Conservation (phyloP, 768 basidiomycete species). For the Coprinopsis sp. region DNA sequence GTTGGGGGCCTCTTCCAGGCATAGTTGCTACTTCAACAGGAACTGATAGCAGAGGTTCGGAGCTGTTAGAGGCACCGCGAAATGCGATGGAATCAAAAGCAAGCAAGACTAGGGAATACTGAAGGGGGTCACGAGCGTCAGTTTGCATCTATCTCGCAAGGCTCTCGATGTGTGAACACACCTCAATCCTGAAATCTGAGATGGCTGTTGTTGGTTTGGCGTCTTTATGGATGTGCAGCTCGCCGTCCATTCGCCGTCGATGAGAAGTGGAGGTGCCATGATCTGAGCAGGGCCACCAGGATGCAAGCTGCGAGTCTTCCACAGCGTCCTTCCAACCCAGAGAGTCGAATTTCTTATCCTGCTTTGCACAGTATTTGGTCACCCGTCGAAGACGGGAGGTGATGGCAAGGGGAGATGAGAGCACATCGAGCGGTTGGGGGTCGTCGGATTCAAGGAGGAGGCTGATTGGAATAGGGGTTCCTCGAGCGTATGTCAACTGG, state of each 20-base stretch:
- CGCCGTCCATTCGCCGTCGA: constrained; percentile 27
- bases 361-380: constrained; percentile 17
- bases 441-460: constrained; percentile 29
- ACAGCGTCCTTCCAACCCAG: constrained; percentile 22
- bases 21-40: constrained; percentile 32
- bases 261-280: constrained; percentile 10
- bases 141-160: not conserved
- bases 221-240: constrained; percentile 31
- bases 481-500: constrained; percentile 39
- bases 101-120: constrained; percentile 37
- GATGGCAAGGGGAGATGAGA: constrained; percentile 30
- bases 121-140: constrained; percentile 1
- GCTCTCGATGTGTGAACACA: constrained; percentile 11
- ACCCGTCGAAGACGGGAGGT: constrained; percentile 28
- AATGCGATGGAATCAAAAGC: constrained; percentile 31
- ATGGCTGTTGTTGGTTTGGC: constrained; percentile 35
- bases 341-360: constrained; percentile 5
- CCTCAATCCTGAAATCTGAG: constrained; percentile 35
- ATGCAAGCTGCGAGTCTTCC: constrained; percentile 24
- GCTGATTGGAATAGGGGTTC: constrained; percentile 34
- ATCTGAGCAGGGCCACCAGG: constrained; percentile 27
- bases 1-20: constrained; percentile 24
- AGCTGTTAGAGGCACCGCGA: constrained; percentile 14
- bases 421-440: constrained; percentile 29
- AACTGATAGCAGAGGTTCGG: constrained; percentile 23